phyloP scores from a whole-genome alignment of 2,329 filamentous ascomycete genomes.

The Epichloe hybrida region DNA sequence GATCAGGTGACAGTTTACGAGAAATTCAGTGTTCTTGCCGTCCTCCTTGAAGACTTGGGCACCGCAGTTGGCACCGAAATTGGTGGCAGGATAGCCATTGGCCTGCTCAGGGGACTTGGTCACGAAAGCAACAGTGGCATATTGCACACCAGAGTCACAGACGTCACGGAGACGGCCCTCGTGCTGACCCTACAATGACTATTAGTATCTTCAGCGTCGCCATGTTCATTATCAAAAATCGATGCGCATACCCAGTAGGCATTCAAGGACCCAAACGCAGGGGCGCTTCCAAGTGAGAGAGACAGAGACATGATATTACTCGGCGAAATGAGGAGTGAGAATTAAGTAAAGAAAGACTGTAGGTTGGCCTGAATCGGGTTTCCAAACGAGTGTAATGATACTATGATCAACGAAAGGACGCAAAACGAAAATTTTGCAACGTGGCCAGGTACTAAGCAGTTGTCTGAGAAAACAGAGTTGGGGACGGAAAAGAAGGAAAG shows the following conservation, averaged over 20 bases:
- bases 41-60: not conserved
- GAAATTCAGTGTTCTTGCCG: constrained; percentile 17
- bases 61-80: constrained; percentile 26
- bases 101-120: constrained; percentile 24
- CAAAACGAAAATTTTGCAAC: constrained; percentile 23
- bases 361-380: constrained; percentile 19
- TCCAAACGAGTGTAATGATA: constrained; percentile 18
- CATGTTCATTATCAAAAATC: not conserved
- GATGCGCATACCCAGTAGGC: not conserved
- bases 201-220: not conserved
- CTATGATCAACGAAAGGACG: constrained; percentile 26
- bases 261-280: constrained; percentile 4
- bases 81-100: constrained; percentile 22
- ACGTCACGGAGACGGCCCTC: constrained; percentile 19
- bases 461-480: constrained; percentile 8
- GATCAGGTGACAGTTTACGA: constrained; percentile 22
- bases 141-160: constrained; percentile 24
- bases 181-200: constrained; percentile 20
- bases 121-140: constrained; percentile 25
- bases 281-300: not conserved
- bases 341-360: constrained; percentile 10
- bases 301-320: constrained; percentile 12
- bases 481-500: not conserved
- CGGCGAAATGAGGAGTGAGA: not conserved
- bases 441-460: constrained; percentile 17